phyloP scores from a whole-genome alignment of 768 basidiomycete genomes.

The Obba rivulosa region DNA sequence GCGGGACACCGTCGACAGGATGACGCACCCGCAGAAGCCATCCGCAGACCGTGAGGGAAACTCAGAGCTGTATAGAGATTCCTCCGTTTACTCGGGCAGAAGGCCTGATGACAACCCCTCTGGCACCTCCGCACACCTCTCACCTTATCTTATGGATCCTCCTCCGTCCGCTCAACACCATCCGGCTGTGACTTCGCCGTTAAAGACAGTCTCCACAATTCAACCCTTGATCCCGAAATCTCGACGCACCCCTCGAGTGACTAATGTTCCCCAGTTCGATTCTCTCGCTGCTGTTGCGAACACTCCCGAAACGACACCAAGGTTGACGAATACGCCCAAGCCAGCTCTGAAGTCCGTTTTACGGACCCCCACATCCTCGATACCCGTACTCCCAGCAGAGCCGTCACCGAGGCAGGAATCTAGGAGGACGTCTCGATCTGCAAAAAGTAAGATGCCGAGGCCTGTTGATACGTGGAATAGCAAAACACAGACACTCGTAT shows the following conservation, averaged over 20 bases:
- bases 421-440: too few species aligned
- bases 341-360: neutral
- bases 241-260: too few species aligned
- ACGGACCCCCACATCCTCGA: too few species aligned
- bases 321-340: neutral
- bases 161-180: neutral
- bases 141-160: neutral
- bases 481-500: too few species aligned
- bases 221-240: too few species aligned
- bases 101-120: neutral
- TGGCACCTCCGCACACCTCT: neutral
- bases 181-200: neutral
- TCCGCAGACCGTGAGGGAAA: conserved; percentile 1
- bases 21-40: conserved; percentile 41
- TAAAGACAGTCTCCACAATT: neutral
- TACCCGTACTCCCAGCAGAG: too few species aligned
- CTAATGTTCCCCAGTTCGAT: neutral
- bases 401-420: too few species aligned
- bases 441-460: too few species aligned
- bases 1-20: conserved; percentile 66
- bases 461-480: too few species aligned
- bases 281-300: neutral
- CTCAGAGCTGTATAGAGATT: neutral
- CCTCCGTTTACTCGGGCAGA: neutral
- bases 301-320: neutral